Base-by-base conservation (phyloP, 1,139 yeast species). In the Yamadazyma taylorii region DNA sequence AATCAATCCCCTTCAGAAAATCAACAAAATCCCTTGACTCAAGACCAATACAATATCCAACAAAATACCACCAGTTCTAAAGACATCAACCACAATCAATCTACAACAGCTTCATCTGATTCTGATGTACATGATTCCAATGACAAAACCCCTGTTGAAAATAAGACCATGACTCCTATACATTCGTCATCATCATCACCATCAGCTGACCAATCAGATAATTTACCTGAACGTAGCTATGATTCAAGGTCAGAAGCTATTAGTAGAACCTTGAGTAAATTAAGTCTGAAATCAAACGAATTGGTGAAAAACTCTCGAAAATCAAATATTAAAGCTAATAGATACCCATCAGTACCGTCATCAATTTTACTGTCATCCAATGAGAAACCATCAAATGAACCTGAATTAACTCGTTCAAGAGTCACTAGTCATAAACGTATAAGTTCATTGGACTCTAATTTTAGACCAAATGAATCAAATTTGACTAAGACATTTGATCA, bases 341-440 rank as follows among this genome's bases (percentile, higher is more conserved):
- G 75, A 36, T 64, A 54, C 35, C 60, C 72, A 6, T 66, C 73
- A 14, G 65, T 63, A 7, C 75, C 75, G 4, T 42, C 44, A 17
- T 34, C 38, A 31, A 35, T 38, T 26, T 32, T 41, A 24, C 19
- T 39, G 25, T 36, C 34, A 25, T 31, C 37, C n/a, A 34, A 35
- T 17, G 33, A 33, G 33, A 34, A 16, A 12, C 24, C 19, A n/a
- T 9, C 13, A 5, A 23, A 16, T 19, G 8, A 19, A 19, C 21
- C 21, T 19, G 21, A 19, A 19, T 19, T n/a, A n/a, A n/a, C 21
- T 8, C 21, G 8, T 19, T 19, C 21, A 6, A 5, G 21, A 19
- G 21, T 19, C 8, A 19, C 8, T 8, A 19, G 21, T 14, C 34
- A 32, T 17, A 45, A 37, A 27, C 48, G 69, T 41, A 46, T 54